These are phyloP conservation scores for Apiospora marii DNA, from an alignment of 2,329 filamentous ascomycete genomes.

Conservation along the genomic window DNA sequence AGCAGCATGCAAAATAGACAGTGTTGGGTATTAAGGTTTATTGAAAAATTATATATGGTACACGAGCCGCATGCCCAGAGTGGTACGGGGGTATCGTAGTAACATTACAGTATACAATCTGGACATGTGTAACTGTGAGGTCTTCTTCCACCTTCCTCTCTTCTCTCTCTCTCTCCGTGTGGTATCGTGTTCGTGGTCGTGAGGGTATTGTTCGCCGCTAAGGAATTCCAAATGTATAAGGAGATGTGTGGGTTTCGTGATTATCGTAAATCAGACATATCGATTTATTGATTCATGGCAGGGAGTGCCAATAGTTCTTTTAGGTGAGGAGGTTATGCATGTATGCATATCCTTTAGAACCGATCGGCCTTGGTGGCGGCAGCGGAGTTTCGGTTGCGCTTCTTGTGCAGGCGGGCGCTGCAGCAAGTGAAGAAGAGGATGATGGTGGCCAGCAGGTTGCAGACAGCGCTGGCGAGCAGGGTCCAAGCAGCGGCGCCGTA, in stretches of 20 bases:
- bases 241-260: background rate
- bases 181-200: slow-evolving; percentile 12
- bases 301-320: background rate
- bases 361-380: slow-evolving; percentile 8
- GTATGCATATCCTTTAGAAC: background rate
- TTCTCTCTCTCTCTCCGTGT: background rate
- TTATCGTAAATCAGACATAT: slow-evolving; percentile 5
- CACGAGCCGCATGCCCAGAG: slow-evolving; percentile 8
- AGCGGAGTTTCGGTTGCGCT: background rate
- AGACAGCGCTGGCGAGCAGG: slow-evolving; percentile 59
- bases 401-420: slow-evolving; percentile 27
- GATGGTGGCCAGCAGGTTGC: slow-evolving; percentile 59
- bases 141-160: background rate
- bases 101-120: slow-evolving; percentile 12
- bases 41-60: slow-evolving; percentile 1
- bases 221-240: slow-evolving; percentile 8
- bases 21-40: slow-evolving; percentile 6
- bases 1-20: background rate
- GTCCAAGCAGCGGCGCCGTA: slow-evolving; percentile 65
- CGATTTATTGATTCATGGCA: background rate
- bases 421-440: slow-evolving; percentile 67
- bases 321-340: background rate
- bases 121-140: background rate
- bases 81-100: slow-evolving; percentile 6
- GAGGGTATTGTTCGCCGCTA: slow-evolving; percentile 15